Conservation (phyloP, 805 yeast genomes). For the Maudiozyma serrabonitensis region DNA sequence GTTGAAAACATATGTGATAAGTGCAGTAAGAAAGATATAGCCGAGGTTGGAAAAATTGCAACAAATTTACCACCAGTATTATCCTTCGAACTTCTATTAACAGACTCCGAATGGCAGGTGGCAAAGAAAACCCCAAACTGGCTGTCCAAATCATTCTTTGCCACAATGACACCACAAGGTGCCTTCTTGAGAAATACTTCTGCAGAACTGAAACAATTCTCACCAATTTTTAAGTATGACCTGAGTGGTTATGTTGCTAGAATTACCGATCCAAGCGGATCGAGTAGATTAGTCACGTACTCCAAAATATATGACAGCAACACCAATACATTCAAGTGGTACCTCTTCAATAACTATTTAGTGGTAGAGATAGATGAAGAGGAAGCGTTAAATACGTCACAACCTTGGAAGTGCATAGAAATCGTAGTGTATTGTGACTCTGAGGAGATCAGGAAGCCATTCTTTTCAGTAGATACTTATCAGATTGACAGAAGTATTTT, state of each 20-base stretch:
- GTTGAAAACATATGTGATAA: slow-evolving; percentile 44
- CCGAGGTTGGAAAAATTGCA: slow-evolving; percentile 45
- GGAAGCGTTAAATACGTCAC: slow-evolving; percentile 66
- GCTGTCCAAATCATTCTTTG: slow-evolving; percentile 54
- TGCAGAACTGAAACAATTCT: slow-evolving; percentile 21
- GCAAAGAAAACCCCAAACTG: slow-evolving; percentile 44
- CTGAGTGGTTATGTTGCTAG: slow-evolving; percentile 63
- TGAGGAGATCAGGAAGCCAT: slow-evolving; percentile 32
- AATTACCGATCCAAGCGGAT: slow-evolving; percentile 45
- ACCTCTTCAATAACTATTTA: slow-evolving; percentile 81
- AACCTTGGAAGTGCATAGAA: slow-evolving; percentile 80
- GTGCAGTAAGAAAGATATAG: slow-evolving; percentile 41
- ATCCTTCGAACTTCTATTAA: slow-evolving; percentile 48
- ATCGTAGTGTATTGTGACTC: slow-evolving; percentile 53
- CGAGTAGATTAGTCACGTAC: slow-evolving; percentile 50
- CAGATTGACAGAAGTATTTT: slow-evolving; percentile 54
- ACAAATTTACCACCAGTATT: slow-evolving; percentile 56
- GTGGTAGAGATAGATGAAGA: slow-evolving; percentile 64
- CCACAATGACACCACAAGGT: slow-evolving; percentile 32
- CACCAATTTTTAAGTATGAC: slow-evolving; percentile 41
- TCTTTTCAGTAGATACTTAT: slow-evolving; percentile 42
- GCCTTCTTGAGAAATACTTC: slow-evolving; percentile 29
- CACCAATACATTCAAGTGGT: slow-evolving; percentile 45
- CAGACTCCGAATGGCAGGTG: slow-evolving; percentile 43
- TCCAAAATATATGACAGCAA: slow-evolving; percentile 35